A percentile compares a stretch with the other conserved stretches of the same genome.
Evolutionary conservation across 306 rosid species (phyloP).

Genomic region (Cicer chorassanicum): DNA sequence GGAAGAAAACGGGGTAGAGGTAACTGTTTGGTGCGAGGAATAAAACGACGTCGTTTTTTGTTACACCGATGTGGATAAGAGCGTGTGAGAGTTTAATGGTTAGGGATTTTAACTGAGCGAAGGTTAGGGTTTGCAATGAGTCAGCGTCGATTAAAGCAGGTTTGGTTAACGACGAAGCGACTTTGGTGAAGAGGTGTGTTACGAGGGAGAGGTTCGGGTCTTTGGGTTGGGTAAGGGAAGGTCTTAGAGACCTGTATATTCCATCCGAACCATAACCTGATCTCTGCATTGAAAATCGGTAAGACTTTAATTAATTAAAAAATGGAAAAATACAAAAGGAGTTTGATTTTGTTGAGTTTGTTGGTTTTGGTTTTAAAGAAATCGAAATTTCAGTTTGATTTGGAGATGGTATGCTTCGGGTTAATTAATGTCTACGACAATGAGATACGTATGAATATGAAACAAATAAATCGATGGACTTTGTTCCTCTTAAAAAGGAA

Average conservation of each 20-base stretch:
- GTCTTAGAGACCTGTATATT: slow-evolving; percentile 76
- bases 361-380: too few relatives aligned
- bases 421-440: too few relatives aligned
- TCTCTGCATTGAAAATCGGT: slow-evolving; percentile 55
- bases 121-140: slow-evolving; percentile 53
- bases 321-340: too few relatives aligned
- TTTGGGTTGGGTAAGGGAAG: slow-evolving; percentile 55
- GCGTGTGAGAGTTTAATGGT: slow-evolving; percentile 59
- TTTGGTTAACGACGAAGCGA: slow-evolving; percentile 56
- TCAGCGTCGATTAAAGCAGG: slow-evolving; percentile 79
- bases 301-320: not conserved
- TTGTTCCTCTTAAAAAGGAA: too few relatives aligned
- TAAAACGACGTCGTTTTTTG: slow-evolving; percentile 81
- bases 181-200: slow-evolving; percentile 65
- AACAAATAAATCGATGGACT: too few relatives aligned
- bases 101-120: slow-evolving; percentile 55
- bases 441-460: too few relatives aligned
- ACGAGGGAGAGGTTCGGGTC: slow-evolving; percentile 62
- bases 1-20: slow-evolving; percentile 63
- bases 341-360: too few relatives aligned
- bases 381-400: too few relatives aligned
- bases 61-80: slow-evolving; percentile 56
- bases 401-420: too few relatives aligned
- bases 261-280: slow-evolving; percentile 87
- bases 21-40: slow-evolving; percentile 77